Percentiles rank a stretch among this genome's conserved stretches.
These are phyloP conservation scores for Punica granatum DNA, from an alignment of 345 rosid genomes.

Conservation along the genomic window DNA sequence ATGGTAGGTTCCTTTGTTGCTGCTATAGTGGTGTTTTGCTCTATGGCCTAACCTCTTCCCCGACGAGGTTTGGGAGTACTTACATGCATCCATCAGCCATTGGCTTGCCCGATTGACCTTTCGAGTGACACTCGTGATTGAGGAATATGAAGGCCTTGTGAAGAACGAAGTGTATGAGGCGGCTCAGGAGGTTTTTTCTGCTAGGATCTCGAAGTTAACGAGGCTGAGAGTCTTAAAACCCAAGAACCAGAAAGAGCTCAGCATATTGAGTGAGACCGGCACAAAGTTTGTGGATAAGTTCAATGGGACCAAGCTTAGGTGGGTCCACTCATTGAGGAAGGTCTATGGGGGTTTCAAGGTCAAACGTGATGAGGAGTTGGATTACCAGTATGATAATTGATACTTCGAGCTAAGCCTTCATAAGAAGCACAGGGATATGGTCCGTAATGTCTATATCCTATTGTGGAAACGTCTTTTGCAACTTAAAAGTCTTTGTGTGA, in stretches of 20 bases:
- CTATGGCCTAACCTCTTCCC: slow-evolving; percentile 22
- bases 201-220: slow-evolving; percentile 15
- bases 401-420: slow-evolving; percentile 47
- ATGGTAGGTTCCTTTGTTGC: too few species aligned
- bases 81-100: slow-evolving; percentile 8
- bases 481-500: too few species aligned
- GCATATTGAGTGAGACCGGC: slow-evolving; percentile 34
- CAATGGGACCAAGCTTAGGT: slow-evolving; percentile 37
- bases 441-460: not conserved
- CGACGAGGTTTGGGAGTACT: slow-evolving; percentile 11
- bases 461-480: too few species aligned
- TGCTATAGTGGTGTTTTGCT: too few species aligned
- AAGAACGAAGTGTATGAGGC: slow-evolving; percentile 25
- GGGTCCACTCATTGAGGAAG: slow-evolving; percentile 36
- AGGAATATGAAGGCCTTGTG: slow-evolving; percentile 24
- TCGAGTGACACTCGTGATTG: slow-evolving; percentile 24
- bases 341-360: slow-evolving; percentile 23
- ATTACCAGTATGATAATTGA: slow-evolving; percentile 24
- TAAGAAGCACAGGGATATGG: slow-evolving; percentile 42
- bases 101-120: slow-evolving; percentile 20
- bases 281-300: slow-evolving; percentile 46
- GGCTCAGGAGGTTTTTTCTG: slow-evolving; percentile 17
- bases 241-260: slow-evolving; percentile 42
- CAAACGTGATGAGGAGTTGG: slow-evolving; percentile 13
- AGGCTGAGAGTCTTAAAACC: slow-evolving; percentile 31